Base-by-base conservation (phyloP, 1,139 yeast genomes). In the Debaryomyces fabryi region DNA sequence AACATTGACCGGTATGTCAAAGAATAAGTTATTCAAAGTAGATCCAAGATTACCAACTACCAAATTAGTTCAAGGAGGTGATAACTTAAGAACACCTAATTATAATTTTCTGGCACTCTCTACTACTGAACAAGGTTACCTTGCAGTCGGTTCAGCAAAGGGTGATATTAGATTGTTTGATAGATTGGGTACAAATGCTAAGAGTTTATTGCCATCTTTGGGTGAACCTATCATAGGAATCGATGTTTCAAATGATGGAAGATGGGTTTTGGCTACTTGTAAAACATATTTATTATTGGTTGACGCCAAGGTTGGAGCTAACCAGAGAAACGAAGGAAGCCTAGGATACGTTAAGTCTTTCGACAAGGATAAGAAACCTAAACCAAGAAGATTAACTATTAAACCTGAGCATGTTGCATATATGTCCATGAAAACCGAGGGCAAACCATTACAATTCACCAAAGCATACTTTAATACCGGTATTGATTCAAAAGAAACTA, bases 191-290 rank as follows among this genome's bases (percentile, higher is more conserved):
- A 73, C 78, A 49, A 81, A 79, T 56, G 96, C 96, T 1, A 88
- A 86, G 68, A 84, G 93, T 0, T 76, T 81, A 18, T 69, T 90
- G 35, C 96, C 96, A 1, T 89, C 96, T 0, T 70, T 90, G 47
- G 96, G 96, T 13, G 95, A 88, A 55, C 72, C 83, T 2, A 81
- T 87, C 43, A 68, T 76, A 43, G 87, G 87, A 23, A 58, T 88
- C 24, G 92, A 87, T 50, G 82, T 81, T 1, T 83, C 96, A 6
- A 82, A 86, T 21, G 95, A 88, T 62, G 97, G 97, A 49, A 75
- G 81, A 58, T 90, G 92, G 88, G 59, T 90, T 38, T 70, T 91
- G 52, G 95, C 91, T 1, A 90, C 97, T 0, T 88, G 93, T 69
- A 72, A 76, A 57, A 79, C 82, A 1, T 88, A 87, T 60, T 68